A percentile compares a stretch with the other conserved stretches of the same genome.
These are phyloP conservation scores for Eucalyptus erythrocorys DNA, from an alignment of 345 rosid species.

Conservation along the genomic window DNA sequence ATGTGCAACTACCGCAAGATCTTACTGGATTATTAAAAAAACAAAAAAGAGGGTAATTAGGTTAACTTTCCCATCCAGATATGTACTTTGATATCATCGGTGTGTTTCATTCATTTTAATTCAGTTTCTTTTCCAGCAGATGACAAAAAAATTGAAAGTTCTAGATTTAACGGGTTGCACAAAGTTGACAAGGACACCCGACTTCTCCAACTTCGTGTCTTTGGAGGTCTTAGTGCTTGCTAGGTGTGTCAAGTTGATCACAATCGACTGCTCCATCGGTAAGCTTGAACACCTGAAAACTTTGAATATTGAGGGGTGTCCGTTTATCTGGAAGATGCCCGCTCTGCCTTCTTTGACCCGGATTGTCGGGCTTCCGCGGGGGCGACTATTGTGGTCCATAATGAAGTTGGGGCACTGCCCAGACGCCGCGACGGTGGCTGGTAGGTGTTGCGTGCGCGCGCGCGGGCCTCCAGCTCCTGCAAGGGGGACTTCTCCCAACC, in stretches of 20 bases:
- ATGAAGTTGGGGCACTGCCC: too few species aligned
- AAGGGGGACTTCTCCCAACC: too few species aligned
- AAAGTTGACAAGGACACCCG: neutral
- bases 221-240: neutral
- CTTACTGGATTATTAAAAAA: neutral
- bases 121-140: neutral
- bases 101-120: neutral
- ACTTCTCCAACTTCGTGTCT: neutral
- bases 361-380: neutral
- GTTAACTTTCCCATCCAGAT: neutral
- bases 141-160: neutral
- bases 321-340: neutral
- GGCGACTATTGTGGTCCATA: too few species aligned
- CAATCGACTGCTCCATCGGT: neutral
- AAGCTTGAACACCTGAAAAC: neutral
- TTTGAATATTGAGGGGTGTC: neutral
- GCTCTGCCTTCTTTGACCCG: neutral
- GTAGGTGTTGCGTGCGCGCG: too few species aligned
- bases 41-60: neutral
- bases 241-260: neutral
- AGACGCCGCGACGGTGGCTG: too few species aligned
- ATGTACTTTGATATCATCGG: neutral
- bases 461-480: too few species aligned
- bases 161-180: neutral
- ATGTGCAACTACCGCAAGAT: neutral